Percentiles rank a stretch among this genome's conserved stretches.
phyloP scores from a whole-genome alignment of 805 yeast species.

The Schwanniomyces sp. region DNA sequence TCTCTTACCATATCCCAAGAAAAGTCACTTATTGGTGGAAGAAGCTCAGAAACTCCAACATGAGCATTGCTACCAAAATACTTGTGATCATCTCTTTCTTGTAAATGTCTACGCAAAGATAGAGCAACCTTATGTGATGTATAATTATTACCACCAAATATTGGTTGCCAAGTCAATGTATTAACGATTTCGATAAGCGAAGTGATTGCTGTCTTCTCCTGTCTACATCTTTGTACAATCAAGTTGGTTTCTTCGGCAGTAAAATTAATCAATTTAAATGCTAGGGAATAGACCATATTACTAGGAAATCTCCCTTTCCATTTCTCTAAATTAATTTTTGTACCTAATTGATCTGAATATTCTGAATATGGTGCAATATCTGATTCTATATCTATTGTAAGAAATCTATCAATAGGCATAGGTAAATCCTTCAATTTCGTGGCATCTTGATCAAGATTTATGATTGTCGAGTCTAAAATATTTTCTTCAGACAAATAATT shows the following conservation, averaged over 20 bases:
- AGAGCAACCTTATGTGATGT: constrained; percentile 29
- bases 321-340: constrained; percentile 15
- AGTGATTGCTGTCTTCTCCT: constrained; percentile 31
- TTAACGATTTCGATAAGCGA: constrained; percentile 25
- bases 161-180: constrained; percentile 26
- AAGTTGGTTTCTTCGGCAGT: constrained; percentile 19
- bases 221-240: constrained; percentile 27
- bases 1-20: constrained; percentile 31
- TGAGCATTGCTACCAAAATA: constrained; percentile 35
- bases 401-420: constrained; percentile 32
- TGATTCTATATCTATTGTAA: constrained; percentile 10
- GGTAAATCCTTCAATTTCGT: constrained; percentile 24
- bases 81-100: constrained; percentile 16
- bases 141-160: constrained; percentile 24
- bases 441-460: constrained; percentile 20
- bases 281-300: constrained; percentile 13
- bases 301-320: constrained; percentile 34
- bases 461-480: constrained; percentile 13
- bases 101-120: constrained; percentile 29
- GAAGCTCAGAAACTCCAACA: constrained; percentile 26
- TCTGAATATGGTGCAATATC: constrained; percentile 11
- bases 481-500: constrained; percentile 9
- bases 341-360: constrained; percentile 20
- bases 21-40: constrained; percentile 30
- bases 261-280: constrained; percentile 28